Percentiles rank a stretch among this genome's conserved stretches.
These are phyloP conservation scores for Neurospora crassa DNA, from an alignment of 2,329 filamentous ascomycete genomes.

Conservation along the genomic window DNA sequence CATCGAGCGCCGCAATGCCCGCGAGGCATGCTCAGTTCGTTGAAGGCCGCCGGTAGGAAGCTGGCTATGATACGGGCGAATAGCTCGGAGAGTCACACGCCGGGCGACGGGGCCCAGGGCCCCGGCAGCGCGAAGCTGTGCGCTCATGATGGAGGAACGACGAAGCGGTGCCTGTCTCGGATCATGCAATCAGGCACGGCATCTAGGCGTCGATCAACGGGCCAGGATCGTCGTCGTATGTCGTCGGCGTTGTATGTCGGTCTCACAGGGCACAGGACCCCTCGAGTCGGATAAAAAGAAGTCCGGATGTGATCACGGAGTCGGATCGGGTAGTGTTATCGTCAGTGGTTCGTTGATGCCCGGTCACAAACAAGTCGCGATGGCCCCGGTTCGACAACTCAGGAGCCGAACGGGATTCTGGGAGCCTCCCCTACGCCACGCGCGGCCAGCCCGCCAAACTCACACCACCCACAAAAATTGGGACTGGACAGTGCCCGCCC, in stretches of 20 bases:
- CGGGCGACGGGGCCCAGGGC: conserved; percentile 53
- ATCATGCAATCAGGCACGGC: conserved; percentile 6
- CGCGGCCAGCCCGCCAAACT: not conserved
- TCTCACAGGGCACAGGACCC: not conserved
- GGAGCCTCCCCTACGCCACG: not conserved
- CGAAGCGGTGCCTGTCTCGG: conserved; percentile 1
- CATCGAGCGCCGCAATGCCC: conserved; percentile 51
- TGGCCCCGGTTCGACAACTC: not conserved
- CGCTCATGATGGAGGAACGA: conserved; percentile 45
- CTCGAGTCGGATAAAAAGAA: not conserved
- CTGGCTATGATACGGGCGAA: conserved; percentile 53
- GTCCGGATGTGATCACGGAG: not conserved
- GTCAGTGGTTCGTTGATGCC: not conserved
- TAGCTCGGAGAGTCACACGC: conserved; percentile 43
- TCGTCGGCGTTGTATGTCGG: not conserved
- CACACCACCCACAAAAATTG: not conserved
- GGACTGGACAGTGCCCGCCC: not conserved
- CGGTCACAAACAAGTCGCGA: not conserved
- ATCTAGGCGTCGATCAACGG: not conserved
- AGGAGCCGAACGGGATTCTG: not conserved
- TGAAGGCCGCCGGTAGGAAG: conserved; percentile 61
- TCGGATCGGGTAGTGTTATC: not conserved
- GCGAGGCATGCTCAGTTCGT: conserved; percentile 52
- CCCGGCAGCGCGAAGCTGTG: conserved; percentile 67
- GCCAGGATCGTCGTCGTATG: not conserved